These are phyloP conservation scores for Fusarium nematophilum DNA, from an alignment of 2,329 filamentous ascomycete species.

Conservation along the genomic window DNA sequence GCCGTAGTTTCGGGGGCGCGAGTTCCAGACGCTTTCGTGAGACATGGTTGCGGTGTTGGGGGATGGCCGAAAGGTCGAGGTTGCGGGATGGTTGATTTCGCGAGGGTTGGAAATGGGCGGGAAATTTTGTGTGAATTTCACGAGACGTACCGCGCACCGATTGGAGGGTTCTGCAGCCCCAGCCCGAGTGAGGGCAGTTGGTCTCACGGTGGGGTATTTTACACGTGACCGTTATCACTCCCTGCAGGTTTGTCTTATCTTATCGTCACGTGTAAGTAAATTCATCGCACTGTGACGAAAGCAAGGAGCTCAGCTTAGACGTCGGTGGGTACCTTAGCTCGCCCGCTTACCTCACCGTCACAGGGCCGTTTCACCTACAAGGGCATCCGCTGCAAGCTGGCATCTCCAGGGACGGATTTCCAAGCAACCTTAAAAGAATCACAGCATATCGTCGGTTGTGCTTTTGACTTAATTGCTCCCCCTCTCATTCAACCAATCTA, in stretches of 20 bases:
- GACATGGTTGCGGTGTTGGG: constrained; percentile 65
- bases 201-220: constrained; percentile 10
- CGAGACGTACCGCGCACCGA: constrained; percentile 46
- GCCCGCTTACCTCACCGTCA: constrained; percentile 24
- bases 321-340: constrained; percentile 31
- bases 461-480: constrained; percentile 8
- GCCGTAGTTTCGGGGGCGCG: constrained; percentile 95
- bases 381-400: constrained; percentile 45
- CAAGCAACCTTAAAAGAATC: constrained; percentile 34
- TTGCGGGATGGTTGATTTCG: constrained; percentile 50
- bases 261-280: constrained; percentile 38
- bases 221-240: constrained; percentile 28
- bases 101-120: constrained; percentile 48
- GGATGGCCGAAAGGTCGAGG: constrained; percentile 45
- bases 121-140: constrained; percentile 56
- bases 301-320: too few species aligned
- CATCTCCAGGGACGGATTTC: constrained; percentile 44
- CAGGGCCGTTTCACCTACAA: constrained; percentile 29
- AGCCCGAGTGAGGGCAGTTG: constrained; percentile 35
- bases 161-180: constrained; percentile 54
- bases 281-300: constrained; percentile 3
- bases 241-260: constrained; percentile 9
- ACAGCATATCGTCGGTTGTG: constrained; percentile 20
- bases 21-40: constrained; percentile 99
- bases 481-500: not conserved